Conservation (phyloP, 2,329 filamentous ascomycete genomes). For the Xylariaceae sp. region DNA sequence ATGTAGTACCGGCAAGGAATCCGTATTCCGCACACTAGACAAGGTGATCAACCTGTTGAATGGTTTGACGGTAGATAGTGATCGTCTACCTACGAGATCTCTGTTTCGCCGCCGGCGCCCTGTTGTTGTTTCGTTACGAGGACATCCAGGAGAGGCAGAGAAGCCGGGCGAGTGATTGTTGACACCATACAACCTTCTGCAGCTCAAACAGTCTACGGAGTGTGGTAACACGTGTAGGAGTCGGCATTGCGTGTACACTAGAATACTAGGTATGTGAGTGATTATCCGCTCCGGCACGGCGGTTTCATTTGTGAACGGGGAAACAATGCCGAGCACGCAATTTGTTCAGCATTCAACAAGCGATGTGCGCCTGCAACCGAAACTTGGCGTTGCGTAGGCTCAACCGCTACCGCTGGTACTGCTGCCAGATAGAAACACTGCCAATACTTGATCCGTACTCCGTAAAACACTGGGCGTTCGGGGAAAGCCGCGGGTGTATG, state of each 20-base stretch:
- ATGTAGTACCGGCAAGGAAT: neutral
- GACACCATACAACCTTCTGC: conserved; percentile 5
- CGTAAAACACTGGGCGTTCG: neutral
- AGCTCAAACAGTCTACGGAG: conserved; percentile 2
- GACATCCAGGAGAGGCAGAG: neutral
- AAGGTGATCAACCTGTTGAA: conserved; percentile 10
- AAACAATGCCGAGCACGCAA: conserved; percentile 8
- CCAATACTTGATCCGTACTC: no score
- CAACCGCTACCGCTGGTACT: neutral
- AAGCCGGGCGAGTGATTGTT: conserved; percentile 2
- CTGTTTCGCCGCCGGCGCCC: conserved; percentile 12
- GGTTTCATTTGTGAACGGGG: conserved; percentile 15
- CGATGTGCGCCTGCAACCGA: conserved; percentile 17
- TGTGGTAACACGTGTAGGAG: neutral
- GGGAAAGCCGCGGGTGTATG: conserved; percentile 12
- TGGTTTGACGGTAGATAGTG: neutral
- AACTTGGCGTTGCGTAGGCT: conserved; percentile 3
- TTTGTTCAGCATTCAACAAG: conserved; percentile 10
- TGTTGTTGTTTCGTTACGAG: conserved; percentile 1
- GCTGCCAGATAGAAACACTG: neutral
- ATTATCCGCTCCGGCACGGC: conserved; percentile 11
- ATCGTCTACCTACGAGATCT: neutral
- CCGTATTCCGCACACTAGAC: neutral
- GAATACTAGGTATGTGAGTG: conserved; percentile 4
- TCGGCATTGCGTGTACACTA: neutral